Conservation (phyloP, 768 basidiomycete species). For the Tylopilus sp. region DNA sequence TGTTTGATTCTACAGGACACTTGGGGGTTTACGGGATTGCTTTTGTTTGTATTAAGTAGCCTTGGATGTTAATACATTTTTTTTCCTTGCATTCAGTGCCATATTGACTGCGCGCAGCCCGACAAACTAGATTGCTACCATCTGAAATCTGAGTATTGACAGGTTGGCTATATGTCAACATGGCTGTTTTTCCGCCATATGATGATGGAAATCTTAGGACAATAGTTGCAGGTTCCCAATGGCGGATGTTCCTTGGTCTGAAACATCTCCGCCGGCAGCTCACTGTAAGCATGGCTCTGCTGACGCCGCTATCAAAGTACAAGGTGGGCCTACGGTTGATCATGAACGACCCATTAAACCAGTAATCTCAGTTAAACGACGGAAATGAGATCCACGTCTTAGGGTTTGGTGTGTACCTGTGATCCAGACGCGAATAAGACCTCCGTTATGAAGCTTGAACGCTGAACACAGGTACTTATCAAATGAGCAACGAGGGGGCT, state of each 20-base stretch:
- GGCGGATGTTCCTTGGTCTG: background rate
- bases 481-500: slow-evolving; percentile 4
- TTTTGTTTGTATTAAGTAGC: background rate
- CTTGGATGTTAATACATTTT: background rate
- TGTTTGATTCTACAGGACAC: slow-evolving; percentile 1
- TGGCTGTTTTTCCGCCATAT: too few relatives aligned
- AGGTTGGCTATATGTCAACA: too few relatives aligned
- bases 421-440: background rate
- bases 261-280: background rate
- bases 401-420: slow-evolving; percentile 4
- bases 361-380: slow-evolving; percentile 1
- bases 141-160: too few relatives aligned
- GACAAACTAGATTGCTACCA: too few relatives aligned
- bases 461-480: background rate
- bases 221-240: background rate
- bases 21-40: background rate
- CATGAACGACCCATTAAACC: background rate
- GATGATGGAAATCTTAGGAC: background rate
- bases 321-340: slow-evolving; percentile 2
- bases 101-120: too few relatives aligned
- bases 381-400: slow-evolving; percentile 9
- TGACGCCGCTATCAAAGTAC: slow-evolving; percentile 6
- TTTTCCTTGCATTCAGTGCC: background rate
- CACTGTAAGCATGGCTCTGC: background rate
- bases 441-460: background rate